These are phyloP conservation scores for Mycena albidolilacea DNA, from an alignment of 768 basidiomycete species.

Conservation along the genomic window DNA sequence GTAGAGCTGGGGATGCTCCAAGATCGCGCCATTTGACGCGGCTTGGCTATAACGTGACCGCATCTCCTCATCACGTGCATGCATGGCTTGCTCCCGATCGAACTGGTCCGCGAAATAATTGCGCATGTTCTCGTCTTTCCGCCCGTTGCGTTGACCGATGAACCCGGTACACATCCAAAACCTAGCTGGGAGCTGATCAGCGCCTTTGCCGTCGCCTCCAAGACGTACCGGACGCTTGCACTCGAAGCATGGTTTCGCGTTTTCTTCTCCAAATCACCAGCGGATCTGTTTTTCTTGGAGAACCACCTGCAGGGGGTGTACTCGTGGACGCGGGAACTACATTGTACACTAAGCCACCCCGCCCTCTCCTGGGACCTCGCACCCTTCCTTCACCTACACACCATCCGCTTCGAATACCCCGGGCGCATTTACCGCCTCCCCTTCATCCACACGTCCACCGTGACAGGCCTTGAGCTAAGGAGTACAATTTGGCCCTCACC, in stretches of 20 bases:
- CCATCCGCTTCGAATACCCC: constrained; percentile 32
- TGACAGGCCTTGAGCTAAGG: constrained; percentile 49
- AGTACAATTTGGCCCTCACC: constrained; percentile 52
- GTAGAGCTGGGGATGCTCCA: no score
- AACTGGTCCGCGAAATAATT: constrained; percentile 54
- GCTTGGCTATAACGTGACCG: no score
- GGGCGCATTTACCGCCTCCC: constrained; percentile 35
- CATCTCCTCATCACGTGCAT: neutral
- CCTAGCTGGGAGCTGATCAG: constrained; percentile 47
- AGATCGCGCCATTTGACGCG: no score
- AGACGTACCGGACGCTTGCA: constrained; percentile 45
- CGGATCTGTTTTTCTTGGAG: constrained; percentile 44
- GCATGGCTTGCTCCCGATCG: constrained; percentile 45
- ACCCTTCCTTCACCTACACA: constrained; percentile 47
- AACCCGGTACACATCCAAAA: constrained; percentile 42
- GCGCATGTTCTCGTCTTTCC: constrained; percentile 39
- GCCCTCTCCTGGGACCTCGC: constrained; percentile 38
- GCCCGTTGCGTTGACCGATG: constrained; percentile 22
- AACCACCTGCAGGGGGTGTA: constrained; percentile 45
- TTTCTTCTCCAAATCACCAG: constrained; percentile 44
- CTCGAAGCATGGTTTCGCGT: constrained; percentile 52
- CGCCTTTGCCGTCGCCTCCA: constrained; percentile 49
- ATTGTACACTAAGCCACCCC: constrained; percentile 42
- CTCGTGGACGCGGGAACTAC: constrained; percentile 48
- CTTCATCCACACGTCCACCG: constrained; percentile 44